Base-by-base conservation (phyloP, 176 grass and related monocot genomes). In the Rhynchospora pubera region DNA sequence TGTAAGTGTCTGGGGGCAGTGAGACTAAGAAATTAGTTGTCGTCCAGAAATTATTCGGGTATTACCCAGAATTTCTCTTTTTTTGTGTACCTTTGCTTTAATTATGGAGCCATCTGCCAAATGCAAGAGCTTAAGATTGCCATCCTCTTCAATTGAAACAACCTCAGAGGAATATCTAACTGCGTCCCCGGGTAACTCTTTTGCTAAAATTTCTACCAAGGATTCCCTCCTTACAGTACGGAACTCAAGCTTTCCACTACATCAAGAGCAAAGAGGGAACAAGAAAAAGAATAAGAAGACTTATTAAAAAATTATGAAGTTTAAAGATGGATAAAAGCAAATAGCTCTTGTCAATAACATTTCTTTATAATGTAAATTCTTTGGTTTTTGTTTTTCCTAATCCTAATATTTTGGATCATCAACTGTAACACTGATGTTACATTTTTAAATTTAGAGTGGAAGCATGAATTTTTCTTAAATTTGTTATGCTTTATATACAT, bases 131-230 rank as follows among this genome's bases (percentile, higher is more conserved):
- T 98, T 98, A 61, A 62, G 57, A 16, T 57, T 30, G 34, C 76
- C 77, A 1, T 79, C 72, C 15, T 93, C 89, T 44, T 94, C 67
- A 67, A 98, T 91, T 16, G 62, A 72, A 30, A 88, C 84, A 14
- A 98, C 82, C 82, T 85, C 93, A 44, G 88, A 94, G 73, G 95
- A 98, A 79, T 83, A 98, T 64, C 90, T 91, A 83, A 98, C 80
- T 45, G 85, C 80, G 84, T 64, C 89, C 34, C 5, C 3, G 4
- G 92, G 95, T 19, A 97, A 70, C 85, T 94, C 85, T 6, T 77
- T 81, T 16, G 79, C 88, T 44, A 94, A 83, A 12, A 78, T 78
- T 63, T 87, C 87, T 10, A 93, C 21, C 48, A 97, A 46, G 15
- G 87, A 28, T 66, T 91, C 88, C 5, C 95, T 88, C 84, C 62